A percentile compares a stretch with the other conserved stretches of the same genome.
Conservation (phyloP, 129 eudicot species). For the Escallonia rubra region DNA sequence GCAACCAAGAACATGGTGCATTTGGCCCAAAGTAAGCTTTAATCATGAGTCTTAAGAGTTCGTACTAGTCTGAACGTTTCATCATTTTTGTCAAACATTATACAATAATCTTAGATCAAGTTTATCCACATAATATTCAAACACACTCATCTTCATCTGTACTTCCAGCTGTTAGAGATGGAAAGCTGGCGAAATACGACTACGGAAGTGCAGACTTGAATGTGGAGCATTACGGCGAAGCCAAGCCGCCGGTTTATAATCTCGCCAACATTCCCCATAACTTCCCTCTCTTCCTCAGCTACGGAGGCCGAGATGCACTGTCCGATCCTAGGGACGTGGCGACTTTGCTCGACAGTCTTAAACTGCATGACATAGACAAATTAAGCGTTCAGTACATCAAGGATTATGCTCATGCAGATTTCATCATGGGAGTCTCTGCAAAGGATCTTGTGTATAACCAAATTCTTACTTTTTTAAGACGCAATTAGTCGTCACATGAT, state of each 20-base stretch:
- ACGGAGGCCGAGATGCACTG: constrained; percentile 83
- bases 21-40: constrained; percentile 79
- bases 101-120: no score
- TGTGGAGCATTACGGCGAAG: constrained; percentile 52
- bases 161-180: constrained; percentile 58
- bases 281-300: constrained; percentile 70
- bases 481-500: constrained; percentile 3
- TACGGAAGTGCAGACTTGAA: constrained; percentile 46
- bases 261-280: constrained; percentile 53
- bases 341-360: constrained; percentile 57
- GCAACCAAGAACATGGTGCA: constrained; percentile 82
- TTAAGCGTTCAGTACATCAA: constrained; percentile 60
- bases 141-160: no score
- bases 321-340: constrained; percentile 74
- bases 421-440: constrained; percentile 67
- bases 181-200: constrained; percentile 62
- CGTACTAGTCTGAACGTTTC: no score
- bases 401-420: constrained; percentile 86
- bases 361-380: constrained; percentile 64
- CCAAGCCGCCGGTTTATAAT: constrained; percentile 63
- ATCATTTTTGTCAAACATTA: no score
- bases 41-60: background rate
- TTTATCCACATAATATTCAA: no score
- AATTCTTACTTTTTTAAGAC: constrained; percentile 49
- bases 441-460: constrained; percentile 64